Base-by-base conservation (phyloP, 2,329 filamentous ascomycete species). In the Biscogniauxia mediterranea region DNA sequence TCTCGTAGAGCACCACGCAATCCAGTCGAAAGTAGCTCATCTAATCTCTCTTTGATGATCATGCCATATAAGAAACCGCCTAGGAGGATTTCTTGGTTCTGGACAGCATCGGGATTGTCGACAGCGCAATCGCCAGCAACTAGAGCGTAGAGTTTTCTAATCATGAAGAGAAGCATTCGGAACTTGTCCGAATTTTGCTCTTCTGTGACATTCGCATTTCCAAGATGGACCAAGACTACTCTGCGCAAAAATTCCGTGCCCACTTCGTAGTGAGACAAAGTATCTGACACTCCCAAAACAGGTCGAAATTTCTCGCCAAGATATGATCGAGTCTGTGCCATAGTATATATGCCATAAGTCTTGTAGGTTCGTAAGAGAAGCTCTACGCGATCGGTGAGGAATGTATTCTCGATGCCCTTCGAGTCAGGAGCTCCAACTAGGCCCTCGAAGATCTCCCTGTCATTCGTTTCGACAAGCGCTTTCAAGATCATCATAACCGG, bases 401-500 rank as follows among this genome's bases (percentile, higher is more conserved):
- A 98, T 13, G 94, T 97, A 74, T 96, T 95, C 59, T 91, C 83
- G 42, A 91, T 83, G 7, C 90, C 90, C 73, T 92, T 89, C 28
- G 91, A 93, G 28, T 86, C 87, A 61, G 87, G 84, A 26, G 86
- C 82, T 46, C 94, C 94, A 54, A 98, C 89, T 56, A 99, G 79
- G n/a, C 90, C 91, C 76, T 98, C 93, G 62, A 96, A 98, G 52
- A 99, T 95, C 73, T 97, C 93, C 60, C 92, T 87, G 73, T 99
- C 95, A 74, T 97, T 99, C 17, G 95, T 99, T 76, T 99, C 94
- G 1, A 95, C 85, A 55, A 99, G 81, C 1, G 95, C 94, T 80
- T 98, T 99, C 66, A 99, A 79, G 38, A 99, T 88, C 94, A 99
- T 98, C 84, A 97, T 89, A 63, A 93, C 91, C 0, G 95, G 95